Evolutionary conservation across 2,329 filamentous ascomycete genomes (phyloP).

Genomic region (Xylaria polymorpha): DNA sequence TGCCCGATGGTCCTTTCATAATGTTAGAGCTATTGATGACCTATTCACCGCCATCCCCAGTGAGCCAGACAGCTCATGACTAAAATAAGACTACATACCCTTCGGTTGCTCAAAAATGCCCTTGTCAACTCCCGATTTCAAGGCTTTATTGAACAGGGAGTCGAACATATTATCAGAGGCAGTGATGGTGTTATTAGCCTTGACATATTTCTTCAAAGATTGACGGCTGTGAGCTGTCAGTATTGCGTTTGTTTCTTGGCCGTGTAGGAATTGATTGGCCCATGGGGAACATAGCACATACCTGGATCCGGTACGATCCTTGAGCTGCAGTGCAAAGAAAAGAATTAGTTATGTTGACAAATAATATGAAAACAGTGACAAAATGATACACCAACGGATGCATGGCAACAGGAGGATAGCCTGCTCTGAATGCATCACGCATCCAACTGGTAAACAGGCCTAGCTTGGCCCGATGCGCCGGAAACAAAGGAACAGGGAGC

Average conservation of each 20-base stretch:
- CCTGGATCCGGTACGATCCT: constrained; percentile 71
- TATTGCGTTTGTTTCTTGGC: constrained; percentile 31
- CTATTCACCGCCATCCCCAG: not conserved
- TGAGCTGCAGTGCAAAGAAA: constrained; percentile 59
- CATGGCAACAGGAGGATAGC: constrained; percentile 19
- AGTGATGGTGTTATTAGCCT: constrained; percentile 52
- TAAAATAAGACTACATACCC: constrained; percentile 75
- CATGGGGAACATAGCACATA: constrained; percentile 43
- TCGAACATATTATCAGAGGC: constrained; percentile 67
- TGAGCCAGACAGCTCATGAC: too few relatives aligned
- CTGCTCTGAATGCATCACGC: constrained; percentile 16
- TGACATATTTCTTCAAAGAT: constrained; percentile 69
- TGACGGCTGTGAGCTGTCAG: constrained; percentile 62
- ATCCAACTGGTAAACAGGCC: constrained; percentile 44
- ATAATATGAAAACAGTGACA: not conserved
- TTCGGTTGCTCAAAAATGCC: constrained; percentile 90
- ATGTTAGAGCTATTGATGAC: constrained; percentile 39
- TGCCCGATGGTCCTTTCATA: constrained; percentile 78
- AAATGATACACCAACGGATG: constrained; percentile 3
- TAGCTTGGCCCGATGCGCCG: constrained; percentile 52
- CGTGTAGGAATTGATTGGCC: not conserved
- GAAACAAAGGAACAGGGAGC: constrained; percentile 51
- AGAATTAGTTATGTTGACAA: constrained; percentile 16
- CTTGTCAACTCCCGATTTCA: constrained; percentile 82
- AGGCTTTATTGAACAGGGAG: constrained; percentile 75